Conservation (phyloP, 2,329 filamentous ascomycete species). For the Westerdykella sp. region DNA sequence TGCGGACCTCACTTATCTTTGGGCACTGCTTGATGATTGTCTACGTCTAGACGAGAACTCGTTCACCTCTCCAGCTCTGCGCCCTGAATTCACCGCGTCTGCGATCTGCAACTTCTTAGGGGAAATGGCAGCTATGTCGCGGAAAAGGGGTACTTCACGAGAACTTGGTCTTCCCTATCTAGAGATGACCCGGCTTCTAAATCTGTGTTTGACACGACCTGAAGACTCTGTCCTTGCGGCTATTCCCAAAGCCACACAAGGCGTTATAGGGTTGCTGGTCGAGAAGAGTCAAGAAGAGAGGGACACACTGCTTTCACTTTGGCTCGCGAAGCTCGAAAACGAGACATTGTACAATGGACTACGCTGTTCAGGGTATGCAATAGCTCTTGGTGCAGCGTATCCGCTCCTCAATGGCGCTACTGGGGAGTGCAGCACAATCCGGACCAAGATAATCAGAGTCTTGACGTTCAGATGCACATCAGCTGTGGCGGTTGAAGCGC, state of each 20-base stretch:
- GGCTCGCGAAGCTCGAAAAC: conserved; percentile 27
- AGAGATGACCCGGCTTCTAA: conserved; percentile 20
- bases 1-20: conserved; percentile 20
- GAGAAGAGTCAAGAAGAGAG: conserved; percentile 5
- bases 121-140: conserved; percentile 18
- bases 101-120: conserved; percentile 53
- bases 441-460: conserved; percentile 26
- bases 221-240: conserved; percentile 31
- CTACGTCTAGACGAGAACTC: conserved; percentile 35
- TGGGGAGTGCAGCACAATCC: conserved; percentile 1
- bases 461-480: conserved; percentile 34
- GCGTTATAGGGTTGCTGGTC: conserved; percentile 17
- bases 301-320: conserved; percentile 18
- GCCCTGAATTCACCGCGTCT: conserved; percentile 60
- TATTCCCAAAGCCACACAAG: conserved; percentile 19
- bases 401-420: conserved; percentile 8
- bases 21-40: conserved; percentile 24
- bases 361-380: conserved; percentile 39
- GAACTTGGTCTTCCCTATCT: conserved; percentile 8
- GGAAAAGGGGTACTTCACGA: conserved; percentile 1
- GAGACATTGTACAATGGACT: conserved; percentile 37
- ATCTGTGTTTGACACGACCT: conserved; percentile 30
- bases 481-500: conserved; percentile 39
- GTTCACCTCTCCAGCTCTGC: conserved; percentile 43
- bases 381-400: conserved; percentile 41